Base-by-base conservation (phyloP, 1,284 basidiomycete species). In the Sporisorium iseilematis-ciliati region DNA sequence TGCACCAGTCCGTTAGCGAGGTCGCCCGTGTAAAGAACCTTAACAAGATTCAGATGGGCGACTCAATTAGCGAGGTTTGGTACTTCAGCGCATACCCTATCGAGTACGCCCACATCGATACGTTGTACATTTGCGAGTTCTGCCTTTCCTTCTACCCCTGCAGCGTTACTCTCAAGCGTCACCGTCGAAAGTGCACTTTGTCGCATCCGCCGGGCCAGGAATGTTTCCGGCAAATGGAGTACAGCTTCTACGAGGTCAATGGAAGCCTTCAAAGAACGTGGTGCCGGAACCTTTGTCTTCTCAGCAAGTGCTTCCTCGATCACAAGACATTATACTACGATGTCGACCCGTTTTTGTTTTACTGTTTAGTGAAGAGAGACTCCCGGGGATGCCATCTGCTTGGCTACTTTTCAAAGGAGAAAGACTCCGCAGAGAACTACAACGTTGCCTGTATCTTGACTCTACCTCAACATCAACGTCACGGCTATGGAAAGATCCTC, bases 261-360 rank as follows among this genome's bases (percentile, higher is more conserved):
- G 97, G 97, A 50, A 92, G 94, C 85, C n/a, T n/a, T n/a, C n/a
- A n/a, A 91, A 93, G 70, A 81, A 93, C 94, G 1, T 99, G 93
- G 92, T 99, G 97, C 87, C 90, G 97, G 77, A 98, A 99, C 87
- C 87, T 99, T 65, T 99, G 96, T 86, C 88, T 99, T 73, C 87
- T 99, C 46, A 95, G 93, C 46, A 99, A 99, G 87, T 97, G 94
- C 85, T 99, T 99, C 87, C 90, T 99, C 77, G 97, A 99, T 85
- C 97, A 99, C 70, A 99, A 99, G 88, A 99, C 97, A 29, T 89
- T 99, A 77, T 99, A 99, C 88, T 99, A 98, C 88, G 97, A 99
- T 87, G 97, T 99, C 79, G 98, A 97, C 68, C 97, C 97, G 4
- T 99, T 99, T 88, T 89, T 99, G 88, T 99, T 95, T 89, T 99